A percentile compares a stretch with the other conserved stretches of the same genome.
phyloP scores from a whole-genome alignment of 192 early-diverging fungal genomes.

The Phlyctochytrium planicorne region DNA sequence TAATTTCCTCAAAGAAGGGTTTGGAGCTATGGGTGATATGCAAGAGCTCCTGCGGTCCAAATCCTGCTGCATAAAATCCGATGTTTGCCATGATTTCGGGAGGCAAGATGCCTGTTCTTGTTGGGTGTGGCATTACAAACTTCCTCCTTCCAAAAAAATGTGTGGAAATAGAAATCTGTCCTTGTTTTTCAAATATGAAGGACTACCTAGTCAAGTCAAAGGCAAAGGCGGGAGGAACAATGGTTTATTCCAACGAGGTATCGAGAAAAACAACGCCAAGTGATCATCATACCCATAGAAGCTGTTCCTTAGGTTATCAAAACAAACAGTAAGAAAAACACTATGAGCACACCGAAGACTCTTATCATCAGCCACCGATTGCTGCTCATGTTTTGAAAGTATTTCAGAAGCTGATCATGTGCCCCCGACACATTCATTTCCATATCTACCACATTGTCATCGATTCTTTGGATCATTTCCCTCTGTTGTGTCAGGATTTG shows the following conservation, averaged over 20 bases:
- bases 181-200: no score
- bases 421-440: constrained; percentile 90
- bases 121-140: no score
- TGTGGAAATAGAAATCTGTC: no score
- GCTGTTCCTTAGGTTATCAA: constrained; percentile 24
- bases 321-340: constrained; percentile 82
- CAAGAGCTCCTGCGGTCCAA: background rate
- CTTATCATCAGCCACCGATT: constrained; percentile 97
- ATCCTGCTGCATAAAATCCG: background rate
- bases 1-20: background rate
- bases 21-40: background rate
- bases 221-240: no score
- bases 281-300: no score
- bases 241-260: no score
- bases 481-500: constrained; percentile 83
- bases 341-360: constrained; percentile 84
- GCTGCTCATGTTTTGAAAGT: constrained; percentile 86
- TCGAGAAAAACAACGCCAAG: no score
- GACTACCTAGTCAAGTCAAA: no score
- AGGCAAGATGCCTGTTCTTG: background rate
- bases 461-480: constrained; percentile 87
- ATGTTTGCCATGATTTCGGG: background rate
- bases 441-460: constrained; percentile 90
- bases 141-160: no score
- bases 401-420: constrained; percentile 85